phyloP scores from a whole-genome alignment of 73 alveolate species.

The Paramecium caudatum region DNA sequence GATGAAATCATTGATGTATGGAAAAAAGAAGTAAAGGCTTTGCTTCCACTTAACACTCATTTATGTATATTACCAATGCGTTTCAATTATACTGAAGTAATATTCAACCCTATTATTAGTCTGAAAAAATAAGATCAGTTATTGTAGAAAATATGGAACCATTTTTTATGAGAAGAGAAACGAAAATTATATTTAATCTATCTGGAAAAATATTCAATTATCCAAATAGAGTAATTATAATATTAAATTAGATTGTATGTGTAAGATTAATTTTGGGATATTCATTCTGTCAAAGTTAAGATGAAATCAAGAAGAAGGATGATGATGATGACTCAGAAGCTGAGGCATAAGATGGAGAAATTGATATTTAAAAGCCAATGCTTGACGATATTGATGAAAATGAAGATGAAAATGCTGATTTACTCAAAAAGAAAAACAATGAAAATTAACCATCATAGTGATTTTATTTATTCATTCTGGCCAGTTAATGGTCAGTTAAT shows the following conservation, averaged over 20 bases:
- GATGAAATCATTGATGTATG: constrained; percentile 28
- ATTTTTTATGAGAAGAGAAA: constrained; percentile 58
- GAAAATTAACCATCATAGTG: too few species aligned
- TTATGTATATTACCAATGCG: constrained; percentile 47
- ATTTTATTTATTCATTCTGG: too few species aligned
- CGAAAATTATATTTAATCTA: constrained; percentile 30
- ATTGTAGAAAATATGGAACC: constrained; percentile 60
- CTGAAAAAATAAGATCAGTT: constrained; percentile 61
- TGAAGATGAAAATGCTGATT: constrained; percentile 44
- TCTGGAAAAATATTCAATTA: constrained; percentile 60
- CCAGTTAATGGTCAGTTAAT: too few species aligned
- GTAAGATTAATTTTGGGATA: constrained; percentile 60
- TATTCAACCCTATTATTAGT: background rate
- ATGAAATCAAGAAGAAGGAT: background rate
- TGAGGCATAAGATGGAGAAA: background rate
- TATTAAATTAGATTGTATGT: constrained; percentile 44
- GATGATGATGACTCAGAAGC: constrained; percentile 4
- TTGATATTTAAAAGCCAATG: constrained; percentile 47
- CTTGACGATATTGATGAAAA: constrained; percentile 46
- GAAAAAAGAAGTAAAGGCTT: constrained; percentile 43
- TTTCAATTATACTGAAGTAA: constrained; percentile 52
- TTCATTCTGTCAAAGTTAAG: constrained; percentile 15
- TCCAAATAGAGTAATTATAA: constrained; percentile 34
- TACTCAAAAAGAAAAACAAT: background rate
- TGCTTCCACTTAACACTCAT: constrained; percentile 38